Evolutionary conservation across 371 early-diverging fungal genomes (phyloP).

Genomic region (Blastocladiella emersonii): DNA sequence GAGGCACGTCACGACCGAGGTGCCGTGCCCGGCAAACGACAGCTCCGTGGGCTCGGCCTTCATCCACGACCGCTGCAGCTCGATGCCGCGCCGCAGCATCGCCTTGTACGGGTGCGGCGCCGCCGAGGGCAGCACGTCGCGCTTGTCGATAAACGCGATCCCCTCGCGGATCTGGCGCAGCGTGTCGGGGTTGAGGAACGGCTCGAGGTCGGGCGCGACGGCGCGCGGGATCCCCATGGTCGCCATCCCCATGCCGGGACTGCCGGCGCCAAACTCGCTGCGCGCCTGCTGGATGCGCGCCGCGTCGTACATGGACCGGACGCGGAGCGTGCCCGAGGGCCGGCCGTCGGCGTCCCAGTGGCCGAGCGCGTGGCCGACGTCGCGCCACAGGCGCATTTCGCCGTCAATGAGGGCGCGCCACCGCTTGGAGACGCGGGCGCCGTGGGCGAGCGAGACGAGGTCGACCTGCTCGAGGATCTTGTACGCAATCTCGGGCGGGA

Average conservation of each 20-base stretch:
- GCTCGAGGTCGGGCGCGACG: not conserved
- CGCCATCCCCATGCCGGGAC: too few species aligned
- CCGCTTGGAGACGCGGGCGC: slow-evolving; percentile 26
- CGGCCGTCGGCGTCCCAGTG: not conserved
- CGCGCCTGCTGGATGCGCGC: not conserved
- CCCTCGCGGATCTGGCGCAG: not conserved
- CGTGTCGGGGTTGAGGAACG: not conserved
- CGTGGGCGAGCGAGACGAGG: slow-evolving; percentile 52
- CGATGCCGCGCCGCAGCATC: slow-evolving; percentile 54
- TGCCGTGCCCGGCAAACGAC: slow-evolving; percentile 63
- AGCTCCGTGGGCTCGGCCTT: slow-evolving; percentile 50
- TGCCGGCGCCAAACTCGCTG: not conserved
- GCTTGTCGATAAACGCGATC: not conserved
- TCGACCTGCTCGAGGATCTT: slow-evolving; percentile 69
- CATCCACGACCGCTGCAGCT: slow-evolving; percentile 67
- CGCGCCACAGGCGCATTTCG: slow-evolving; percentile 43
- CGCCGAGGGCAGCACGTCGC: slow-evolving; percentile 16
- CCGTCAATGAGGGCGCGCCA: slow-evolving; percentile 67
- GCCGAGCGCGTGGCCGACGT: slow-evolving; percentile 34
- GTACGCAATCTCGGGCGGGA: slow-evolving; percentile 61
- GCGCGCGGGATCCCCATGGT: not conserved
- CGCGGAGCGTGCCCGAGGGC: not conserved
- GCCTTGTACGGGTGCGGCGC: slow-evolving; percentile 54
- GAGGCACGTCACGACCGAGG: slow-evolving; percentile 81
- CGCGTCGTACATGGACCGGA: not conserved